phyloP scores from a whole-genome alignment of 208 protist species.

The Trypanosoma brucei region DNA sequence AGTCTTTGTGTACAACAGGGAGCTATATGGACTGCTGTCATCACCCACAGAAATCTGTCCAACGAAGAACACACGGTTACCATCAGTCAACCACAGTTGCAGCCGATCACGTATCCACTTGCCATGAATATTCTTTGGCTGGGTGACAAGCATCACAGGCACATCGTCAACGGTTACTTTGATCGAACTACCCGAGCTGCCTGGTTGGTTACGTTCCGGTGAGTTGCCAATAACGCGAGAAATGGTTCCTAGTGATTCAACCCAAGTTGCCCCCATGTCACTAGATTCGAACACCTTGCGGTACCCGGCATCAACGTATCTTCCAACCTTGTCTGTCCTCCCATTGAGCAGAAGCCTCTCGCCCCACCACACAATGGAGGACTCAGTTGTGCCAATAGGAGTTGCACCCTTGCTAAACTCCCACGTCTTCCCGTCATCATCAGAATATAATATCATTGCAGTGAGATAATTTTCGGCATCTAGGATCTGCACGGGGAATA shows the following conservation, averaged over 20 bases:
- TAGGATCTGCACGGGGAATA: constrained; percentile 6
- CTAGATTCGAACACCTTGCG: constrained; percentile 7
- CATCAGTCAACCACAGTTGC: constrained; percentile 13
- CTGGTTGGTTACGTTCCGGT: not conserved
- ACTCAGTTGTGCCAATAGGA: not conserved
- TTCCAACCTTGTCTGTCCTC: not conserved
- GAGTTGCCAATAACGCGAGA: not conserved
- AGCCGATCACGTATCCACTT: not conserved
- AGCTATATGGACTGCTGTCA: constrained; percentile 3
- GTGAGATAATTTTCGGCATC: not conserved
- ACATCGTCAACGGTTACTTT: constrained; percentile 2
- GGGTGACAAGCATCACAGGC: constrained; percentile 10
- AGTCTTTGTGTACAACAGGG: not conserved
- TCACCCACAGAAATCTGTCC: not conserved
- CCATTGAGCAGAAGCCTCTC: not conserved
- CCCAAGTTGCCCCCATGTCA: constrained; percentile 15
- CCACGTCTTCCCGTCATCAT: constrained; percentile 1
- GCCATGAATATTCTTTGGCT: not conserved
- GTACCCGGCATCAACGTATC: not conserved
- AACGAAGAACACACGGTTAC: constrained; percentile 2
- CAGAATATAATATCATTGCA: constrained; percentile 14
- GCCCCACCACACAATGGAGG: constrained; percentile 5
- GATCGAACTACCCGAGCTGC: not conserved
- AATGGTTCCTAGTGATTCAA: not conserved
- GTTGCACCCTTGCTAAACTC: not conserved